phyloP scores from a whole-genome alignment of 345 rosid genomes.

The Erodium maritimum region DNA sequence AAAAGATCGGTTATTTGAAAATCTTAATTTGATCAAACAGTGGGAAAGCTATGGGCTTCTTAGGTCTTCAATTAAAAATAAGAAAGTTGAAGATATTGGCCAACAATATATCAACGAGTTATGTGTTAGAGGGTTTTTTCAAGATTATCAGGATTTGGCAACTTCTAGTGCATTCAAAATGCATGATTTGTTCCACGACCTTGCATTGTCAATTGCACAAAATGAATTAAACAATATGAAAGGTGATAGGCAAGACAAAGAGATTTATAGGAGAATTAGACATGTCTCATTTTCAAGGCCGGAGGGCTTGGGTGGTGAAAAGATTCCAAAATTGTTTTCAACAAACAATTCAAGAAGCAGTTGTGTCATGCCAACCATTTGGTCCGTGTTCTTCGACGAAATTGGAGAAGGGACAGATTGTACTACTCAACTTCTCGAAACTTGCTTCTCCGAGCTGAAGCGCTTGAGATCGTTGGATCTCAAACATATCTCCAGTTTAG shows the following conservation, averaged over 20 bases:
- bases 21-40: slow-evolving; percentile 11
- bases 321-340: neutral
- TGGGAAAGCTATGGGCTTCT: slow-evolving; percentile 23
- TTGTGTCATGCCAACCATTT: neutral
- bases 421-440: neutral
- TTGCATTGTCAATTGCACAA: slow-evolving; percentile 7
- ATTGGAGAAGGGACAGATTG: neutral
- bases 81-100: slow-evolving; percentile 8
- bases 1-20: slow-evolving; percentile 9
- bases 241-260: neutral
- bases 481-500: neutral
- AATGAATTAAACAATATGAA: neutral
- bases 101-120: too few species aligned
- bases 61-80: neutral
- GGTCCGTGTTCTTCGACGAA: neutral
- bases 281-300: neutral
- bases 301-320: neutral
- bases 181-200: slow-evolving; percentile 7
- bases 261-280: neutral
- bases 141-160: slow-evolving; percentile 6
- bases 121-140: slow-evolving; percentile 14
- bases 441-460: neutral
- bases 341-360: neutral
- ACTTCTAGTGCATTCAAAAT: slow-evolving; percentile 8
- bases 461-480: neutral